These are phyloP conservation scores for Vanrija humicola DNA, from an alignment of 1,284 basidiomycete species.

Conservation along the genomic window DNA sequence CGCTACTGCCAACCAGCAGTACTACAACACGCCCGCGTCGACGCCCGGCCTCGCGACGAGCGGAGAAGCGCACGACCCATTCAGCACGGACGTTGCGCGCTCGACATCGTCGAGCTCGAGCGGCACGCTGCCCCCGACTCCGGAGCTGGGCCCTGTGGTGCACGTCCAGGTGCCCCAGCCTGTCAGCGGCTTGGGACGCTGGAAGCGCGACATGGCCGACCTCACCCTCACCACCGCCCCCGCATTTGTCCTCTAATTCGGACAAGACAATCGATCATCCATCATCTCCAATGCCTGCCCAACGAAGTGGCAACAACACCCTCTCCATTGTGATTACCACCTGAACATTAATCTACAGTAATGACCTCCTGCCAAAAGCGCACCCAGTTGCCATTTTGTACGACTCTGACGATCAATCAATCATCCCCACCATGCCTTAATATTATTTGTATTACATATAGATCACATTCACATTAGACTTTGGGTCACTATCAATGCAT, in stretches of 20 bases:
- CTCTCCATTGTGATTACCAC: neutral
- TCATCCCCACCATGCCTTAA: too few relatives aligned
- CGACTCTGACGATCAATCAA: too few relatives aligned
- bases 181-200: neutral
- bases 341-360: too few relatives aligned
- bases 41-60: slow-evolving; percentile 7
- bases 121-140: neutral
- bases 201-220: too few relatives aligned
- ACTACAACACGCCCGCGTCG: neutral
- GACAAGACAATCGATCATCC: too few relatives aligned
- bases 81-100: neutral
- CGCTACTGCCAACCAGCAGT: too few relatives aligned
- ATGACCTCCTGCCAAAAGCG: too few relatives aligned
- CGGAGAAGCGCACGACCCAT: neutral
- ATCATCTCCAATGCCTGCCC: too few relatives aligned
- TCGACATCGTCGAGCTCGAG: neutral
- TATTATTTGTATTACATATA: neutral
- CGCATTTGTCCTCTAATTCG: neutral
- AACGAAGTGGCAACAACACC: neutral
- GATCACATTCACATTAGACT: neutral
- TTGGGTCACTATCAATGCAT: neutral
- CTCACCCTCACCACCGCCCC: neutral
- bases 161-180: neutral
- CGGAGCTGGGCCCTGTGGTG: slow-evolving; percentile 1
- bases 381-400: too few relatives aligned